Evolutionary conservation across 1,284 basidiomycete genomes (phyloP), one percentile per base, ranked within the genome.

Genomic region (Ceratobasidium papillatum): DNA sequence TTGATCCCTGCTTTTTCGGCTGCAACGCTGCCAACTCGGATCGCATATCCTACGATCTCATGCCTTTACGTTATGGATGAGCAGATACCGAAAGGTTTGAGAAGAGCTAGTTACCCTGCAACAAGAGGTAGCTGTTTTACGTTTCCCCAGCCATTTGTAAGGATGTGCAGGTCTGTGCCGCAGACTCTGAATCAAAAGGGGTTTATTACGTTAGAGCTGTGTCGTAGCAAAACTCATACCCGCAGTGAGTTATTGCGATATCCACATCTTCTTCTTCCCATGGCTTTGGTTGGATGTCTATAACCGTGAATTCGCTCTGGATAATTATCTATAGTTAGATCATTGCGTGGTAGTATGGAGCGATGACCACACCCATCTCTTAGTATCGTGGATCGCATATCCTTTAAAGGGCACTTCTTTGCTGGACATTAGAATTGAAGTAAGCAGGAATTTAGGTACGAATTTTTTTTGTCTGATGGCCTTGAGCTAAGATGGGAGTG

Each of bases 31-130:
- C 88, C 87, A 75, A 89, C 85, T 25, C 84, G 83, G 30, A 84
- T 83, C 52, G 87, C 88, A 14, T 82, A 83, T n/a, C 90, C 89
- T 74, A 88, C 83, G 76, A 91, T 90, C 81, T 91, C 90, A 80
- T 91, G 90, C 36, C 85, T 84, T 14, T 36, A 54, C 3, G 25
- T 4, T 51, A 51, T 32, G 25, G 32, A 25, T 49, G 27, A 19
- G 51, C 19, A 3, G 51, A 32, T 49, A 19, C 2, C 2, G 11
- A 27, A 32, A 5, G 49, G 22, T 22, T 38, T 22, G n/a, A 51
- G 17, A 34, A 34, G 75, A 30, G 30, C 14, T 38, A 51, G 75
- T 38, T 52, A 78, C 77, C 86, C 85, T 43, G 82, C 81, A 62
- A 86, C 83, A 36, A 86, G 77, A 45, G 86, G 85, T 75, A 66